Evolutionary conservation across 2,329 filamentous ascomycete genomes (phyloP).

Genomic region (Aspergillus texensis): DNA sequence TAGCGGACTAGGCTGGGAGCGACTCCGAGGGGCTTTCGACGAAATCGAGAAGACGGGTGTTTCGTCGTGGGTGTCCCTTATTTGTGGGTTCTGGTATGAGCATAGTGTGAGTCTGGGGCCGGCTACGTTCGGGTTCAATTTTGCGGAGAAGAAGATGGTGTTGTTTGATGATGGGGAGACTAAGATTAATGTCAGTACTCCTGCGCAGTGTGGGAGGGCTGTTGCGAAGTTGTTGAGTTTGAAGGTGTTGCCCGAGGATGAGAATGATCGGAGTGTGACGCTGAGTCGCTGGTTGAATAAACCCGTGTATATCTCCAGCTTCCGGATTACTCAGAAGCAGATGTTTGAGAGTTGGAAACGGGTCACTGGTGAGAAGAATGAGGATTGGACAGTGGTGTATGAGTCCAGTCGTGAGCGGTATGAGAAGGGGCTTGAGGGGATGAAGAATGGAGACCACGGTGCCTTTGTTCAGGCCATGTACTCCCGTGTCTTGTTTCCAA

Average conservation of each 20-base stretch:
- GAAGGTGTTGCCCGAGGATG: constrained; percentile 13
- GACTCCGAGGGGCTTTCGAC: constrained; percentile 8
- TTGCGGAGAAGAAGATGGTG: constrained; percentile 44
- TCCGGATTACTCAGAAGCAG: constrained; percentile 62
- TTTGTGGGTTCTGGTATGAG: constrained; percentile 57
- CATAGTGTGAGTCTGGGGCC: constrained; percentile 45
- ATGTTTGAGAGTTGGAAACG: constrained; percentile 63
- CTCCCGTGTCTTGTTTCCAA: constrained; percentile 53
- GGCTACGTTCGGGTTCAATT: constrained; percentile 52
- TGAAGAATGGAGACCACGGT: constrained; percentile 45
- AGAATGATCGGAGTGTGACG: constrained; percentile 31
- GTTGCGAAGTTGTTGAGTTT: constrained; percentile 56
- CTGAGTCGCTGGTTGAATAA: constrained; percentile 43
- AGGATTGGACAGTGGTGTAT: constrained; percentile 62
- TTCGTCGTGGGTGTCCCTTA: constrained; percentile 45
- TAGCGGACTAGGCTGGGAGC: constrained; percentile 20
- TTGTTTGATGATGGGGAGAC: constrained; percentile 60
- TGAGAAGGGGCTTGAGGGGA: constrained; percentile 45
- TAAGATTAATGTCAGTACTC: constrained; percentile 62
- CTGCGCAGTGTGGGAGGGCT: constrained; percentile 57
- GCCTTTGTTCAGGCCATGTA: constrained; percentile 58
- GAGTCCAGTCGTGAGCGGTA: constrained; percentile 52
- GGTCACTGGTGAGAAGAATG: constrained; percentile 58
- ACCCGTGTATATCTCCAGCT: constrained; percentile 56
- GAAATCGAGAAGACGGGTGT: constrained; percentile 40